Evolutionary conservation across 495 filamentous ascomycete genomes (phyloP), one percentile per base, ranked within the genome.

Genomic region (Patellaria atrata): DNA sequence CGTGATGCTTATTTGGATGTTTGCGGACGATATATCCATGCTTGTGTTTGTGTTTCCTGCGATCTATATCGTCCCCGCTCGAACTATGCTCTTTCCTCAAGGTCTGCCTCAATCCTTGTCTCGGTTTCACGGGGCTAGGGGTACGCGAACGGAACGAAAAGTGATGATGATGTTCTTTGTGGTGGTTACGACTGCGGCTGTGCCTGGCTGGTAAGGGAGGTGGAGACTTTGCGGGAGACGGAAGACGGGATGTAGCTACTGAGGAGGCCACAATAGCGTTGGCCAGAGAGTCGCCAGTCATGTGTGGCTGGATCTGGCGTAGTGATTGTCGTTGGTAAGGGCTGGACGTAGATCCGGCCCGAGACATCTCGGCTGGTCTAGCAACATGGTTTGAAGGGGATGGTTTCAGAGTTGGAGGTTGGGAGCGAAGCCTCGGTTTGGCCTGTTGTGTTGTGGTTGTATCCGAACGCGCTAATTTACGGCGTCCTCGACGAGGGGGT

Each of bases 201-300:
- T 11, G 44, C 48, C 24, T 44, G 48, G 27, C 40, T 39, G 33
- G 47, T 30, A 26, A 57, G 3, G 56, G 58, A 13, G 57, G 67
- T 1, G 59, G 55, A 2, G 58, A 27, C 23, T 54, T 52, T 45
- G 52, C 57, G 22, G 58, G 51, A 15, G 78, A 75, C 9, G 57
- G 51, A 18, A 68, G 68, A 3, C 74, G 69, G 2, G 79, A 70
- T 4, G 84, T 78, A 25, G 84, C 87, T 3, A 97, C 62, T 35
- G 78, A 82, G 30, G 83, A 81, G 15, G 84, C 89, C 25, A 89
- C 67, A 43, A 93, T 85, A 33, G 89, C 83, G 56, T 85, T 75
- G 14, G 73, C 72, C 5, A 72, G 59, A 9, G 59, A 60, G 43
- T 68, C 63, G 43, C 65, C 61, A 27, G 60, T 61, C 45, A 68